These are phyloP conservation scores for Pichia sp. DNA, from an alignment of 1,139 yeast species.

Conservation along the genomic window DNA sequence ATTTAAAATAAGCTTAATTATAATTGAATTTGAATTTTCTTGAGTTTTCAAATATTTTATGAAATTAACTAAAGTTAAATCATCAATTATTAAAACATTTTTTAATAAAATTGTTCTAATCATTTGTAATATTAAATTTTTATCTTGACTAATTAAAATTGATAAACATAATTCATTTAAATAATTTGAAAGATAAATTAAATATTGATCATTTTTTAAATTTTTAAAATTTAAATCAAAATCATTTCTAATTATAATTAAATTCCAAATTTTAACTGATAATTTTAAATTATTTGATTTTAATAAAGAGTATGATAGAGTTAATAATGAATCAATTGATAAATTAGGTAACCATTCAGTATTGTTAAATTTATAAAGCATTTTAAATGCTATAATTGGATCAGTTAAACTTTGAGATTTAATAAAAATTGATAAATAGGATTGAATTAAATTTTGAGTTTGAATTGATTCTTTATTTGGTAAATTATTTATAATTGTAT, in stretches of 20 bases:
- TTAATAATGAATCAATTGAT: constrained; percentile 21
- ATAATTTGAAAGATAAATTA: constrained; percentile 17
- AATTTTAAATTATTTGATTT: constrained; percentile 19
- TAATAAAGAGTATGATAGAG: constrained; percentile 22
- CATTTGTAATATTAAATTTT: constrained; percentile 20
- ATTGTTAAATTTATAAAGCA: constrained; percentile 24
- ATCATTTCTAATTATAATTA: constrained; percentile 26
- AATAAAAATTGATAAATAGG: constrained; percentile 24
- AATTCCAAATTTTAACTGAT: constrained; percentile 27
- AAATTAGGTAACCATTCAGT: constrained; percentile 29
- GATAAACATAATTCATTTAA: constrained; percentile 18
- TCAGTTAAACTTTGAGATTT: constrained; percentile 22
- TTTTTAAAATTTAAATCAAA: constrained; percentile 21
- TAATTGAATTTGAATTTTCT: constrained; percentile 14
- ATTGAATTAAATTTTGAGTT: constrained; percentile 15
- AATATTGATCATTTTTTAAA: constrained; percentile 9
- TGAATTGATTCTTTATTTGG: constrained; percentile 15
- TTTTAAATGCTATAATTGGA: constrained; percentile 21
- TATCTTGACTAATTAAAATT: constrained; percentile 16
- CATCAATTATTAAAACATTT: constrained; percentile 22
- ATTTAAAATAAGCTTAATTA: constrained; percentile 20
- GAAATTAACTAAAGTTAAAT: constrained; percentile 20
- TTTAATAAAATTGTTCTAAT: constrained; percentile 26
- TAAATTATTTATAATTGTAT: constrained; percentile 26
- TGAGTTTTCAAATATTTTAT: constrained; percentile 20